phyloP scores from a whole-genome alignment of 345 rosid species.

The Streptanthus diversifolius region DNA sequence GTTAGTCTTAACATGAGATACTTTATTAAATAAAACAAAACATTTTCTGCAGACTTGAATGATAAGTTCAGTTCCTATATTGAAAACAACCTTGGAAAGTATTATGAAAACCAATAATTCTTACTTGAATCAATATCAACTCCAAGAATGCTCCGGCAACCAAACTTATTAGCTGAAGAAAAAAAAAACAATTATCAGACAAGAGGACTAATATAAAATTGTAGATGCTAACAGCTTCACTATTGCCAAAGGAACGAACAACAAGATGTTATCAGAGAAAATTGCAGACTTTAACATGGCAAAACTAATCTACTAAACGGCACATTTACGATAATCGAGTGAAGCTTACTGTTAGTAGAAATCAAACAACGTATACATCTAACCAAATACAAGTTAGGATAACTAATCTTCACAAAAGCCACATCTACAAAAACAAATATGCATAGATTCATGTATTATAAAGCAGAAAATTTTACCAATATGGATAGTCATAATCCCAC shows the following conservation, averaged over 20 bases:
- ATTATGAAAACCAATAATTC: conserved; percentile 14
- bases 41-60: not conserved
- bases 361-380: not conserved
- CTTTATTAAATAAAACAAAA: not conserved
- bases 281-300: not conserved
- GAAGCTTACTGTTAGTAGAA: not conserved
- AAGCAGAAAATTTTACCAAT: conserved; percentile 39
- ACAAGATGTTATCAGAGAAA: not conserved
- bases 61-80: not conserved
- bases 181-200: conserved; percentile 10
- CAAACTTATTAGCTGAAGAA: conserved; percentile 61
- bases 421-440: no score
- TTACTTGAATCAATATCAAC: conserved; percentile 89
- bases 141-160: conserved; percentile 78
- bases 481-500: conserved; percentile 70
- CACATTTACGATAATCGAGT: not conserved
- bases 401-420: not conserved
- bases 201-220: no score
- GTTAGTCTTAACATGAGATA: not conserved
- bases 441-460: no score
- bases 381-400: not conserved
- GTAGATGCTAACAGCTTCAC: not conserved
- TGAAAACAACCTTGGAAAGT: not conserved
- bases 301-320: not conserved
- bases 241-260: not conserved